Evolutionary conservation across 768 basidiomycete species (phyloP), one percentile per base, ranked within the genome.

Genomic region (Mrakia gelida): DNA sequence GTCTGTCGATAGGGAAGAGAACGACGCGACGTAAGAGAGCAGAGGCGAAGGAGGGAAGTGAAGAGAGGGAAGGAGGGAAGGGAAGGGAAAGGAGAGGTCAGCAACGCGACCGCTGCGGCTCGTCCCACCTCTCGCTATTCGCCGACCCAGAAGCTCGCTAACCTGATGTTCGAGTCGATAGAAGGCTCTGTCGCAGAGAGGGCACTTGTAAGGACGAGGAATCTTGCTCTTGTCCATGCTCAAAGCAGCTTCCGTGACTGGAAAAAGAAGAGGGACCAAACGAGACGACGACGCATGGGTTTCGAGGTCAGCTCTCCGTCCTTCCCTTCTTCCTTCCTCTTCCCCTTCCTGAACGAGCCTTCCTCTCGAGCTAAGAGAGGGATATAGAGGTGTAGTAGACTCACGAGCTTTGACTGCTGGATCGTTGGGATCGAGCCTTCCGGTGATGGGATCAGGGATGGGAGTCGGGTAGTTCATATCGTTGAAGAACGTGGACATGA

Each of bases 141-240:
- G 49, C 21, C 16, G 26, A 54, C 13, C 3, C 6, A 15, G 21
- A 16, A 30, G 38, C 23, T 41, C 0, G 84, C 88, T 79, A 81
- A 92, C 94, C 89, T 95, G 94, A 84, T 99, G 96, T 84, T 99
- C 96, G 32, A 98, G 89, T 76, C 96, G 88, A 82, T 92, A 95
- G 85, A 99, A 99, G 0, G 96, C 94, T n/a, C 94, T 88, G 38
- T 93, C 93, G 83, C 96, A 99, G 43, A 93, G 88, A 3, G 96
- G 96, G 84, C 96, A 99, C 84, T 98, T 98, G 90, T 98, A 99
- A 0, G 96, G 96, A 77, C 95, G 85, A 0, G 90, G 87, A 63
- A 87, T 87, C 82, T 86, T 86, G 81, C 83, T 84, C 84, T 86
- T 87, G 81, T 86, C 86, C 81, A 86, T 84, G 56, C 84, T 83